phyloP scores from a whole-genome alignment of 176 grass and related monocot species.

The Microstegium vimineum region DNA sequence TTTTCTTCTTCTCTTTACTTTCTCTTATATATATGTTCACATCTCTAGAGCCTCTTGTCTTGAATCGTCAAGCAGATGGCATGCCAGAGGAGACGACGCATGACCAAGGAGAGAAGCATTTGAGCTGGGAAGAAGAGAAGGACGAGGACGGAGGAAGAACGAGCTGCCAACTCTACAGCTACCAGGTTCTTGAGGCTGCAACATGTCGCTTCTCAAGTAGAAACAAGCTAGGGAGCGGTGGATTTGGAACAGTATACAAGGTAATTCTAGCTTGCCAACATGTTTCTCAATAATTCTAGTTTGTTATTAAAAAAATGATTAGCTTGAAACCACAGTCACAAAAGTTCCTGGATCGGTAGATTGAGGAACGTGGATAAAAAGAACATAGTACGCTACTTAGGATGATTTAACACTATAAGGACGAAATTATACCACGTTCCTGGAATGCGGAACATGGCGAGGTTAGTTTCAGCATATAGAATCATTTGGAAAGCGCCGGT shows the following conservation, averaged over 20 bases:
- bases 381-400: too few relatives aligned
- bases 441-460: too few relatives aligned
- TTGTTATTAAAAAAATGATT: not conserved
- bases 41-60: not conserved
- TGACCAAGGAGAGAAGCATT: not conserved
- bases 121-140: not conserved
- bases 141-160: not conserved
- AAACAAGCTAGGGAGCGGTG: constrained; percentile 13
- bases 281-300: not conserved
- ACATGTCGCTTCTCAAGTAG: not conserved
- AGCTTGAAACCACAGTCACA: too few relatives aligned
- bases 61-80: not conserved
- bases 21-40: not conserved
- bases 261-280: not conserved
- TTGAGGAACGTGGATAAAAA: too few relatives aligned
- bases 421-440: too few relatives aligned
- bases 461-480: too few relatives aligned
- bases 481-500: too few relatives aligned
- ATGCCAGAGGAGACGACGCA: not conserved
- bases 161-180: not conserved
- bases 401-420: too few relatives aligned
- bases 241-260: constrained; percentile 12
- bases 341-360: too few relatives aligned
- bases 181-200: not conserved
- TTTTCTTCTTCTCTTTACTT: not conserved